Evolutionary conservation across 2,329 filamentous ascomycete genomes (phyloP).

Genomic region (Alternaria solani): DNA sequence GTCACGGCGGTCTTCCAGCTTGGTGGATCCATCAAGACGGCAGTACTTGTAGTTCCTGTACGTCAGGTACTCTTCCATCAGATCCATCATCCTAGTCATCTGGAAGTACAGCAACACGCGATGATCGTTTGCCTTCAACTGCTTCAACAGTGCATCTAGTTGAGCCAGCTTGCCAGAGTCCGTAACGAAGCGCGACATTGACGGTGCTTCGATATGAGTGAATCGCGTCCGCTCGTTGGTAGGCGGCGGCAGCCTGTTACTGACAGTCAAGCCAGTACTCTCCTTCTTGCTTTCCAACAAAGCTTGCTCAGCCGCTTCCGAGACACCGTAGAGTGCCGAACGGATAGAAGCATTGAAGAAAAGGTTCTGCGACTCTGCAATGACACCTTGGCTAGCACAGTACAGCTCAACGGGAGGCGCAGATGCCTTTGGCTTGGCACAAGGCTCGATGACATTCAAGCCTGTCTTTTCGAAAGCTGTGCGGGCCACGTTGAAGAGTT

Average conservation of each 20-base stretch:
- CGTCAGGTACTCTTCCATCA: conserved; percentile 98
- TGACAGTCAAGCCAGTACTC: conserved; percentile 68
- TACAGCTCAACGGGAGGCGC: conserved; percentile 86
- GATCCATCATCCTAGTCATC: conserved; percentile 99
- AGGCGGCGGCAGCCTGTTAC: conserved; percentile 76
- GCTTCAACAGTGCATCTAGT: conserved; percentile 83
- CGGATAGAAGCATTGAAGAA: conserved; percentile 83
- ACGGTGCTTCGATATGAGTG: conserved; percentile 90
- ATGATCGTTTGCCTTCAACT: conserved; percentile 90
- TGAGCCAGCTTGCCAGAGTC: conserved; percentile 96
- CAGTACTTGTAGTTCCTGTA: conserved; percentile 99
- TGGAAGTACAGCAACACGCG: conserved; percentile 98
- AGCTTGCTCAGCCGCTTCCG: conserved; percentile 70
- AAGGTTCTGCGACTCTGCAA: conserved; percentile 72
- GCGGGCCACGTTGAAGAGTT: conserved; percentile 80
- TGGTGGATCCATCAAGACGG: conserved; percentile 93
- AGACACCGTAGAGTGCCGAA: conserved; percentile 74
- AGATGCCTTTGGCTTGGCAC: conserved; percentile 77
- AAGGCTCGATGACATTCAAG: conserved; percentile 80
- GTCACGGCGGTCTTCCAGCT: conserved; percentile 94
- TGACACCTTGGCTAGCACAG: conserved; percentile 71
- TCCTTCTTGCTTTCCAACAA: conserved; percentile 78
- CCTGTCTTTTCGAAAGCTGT: conserved; percentile 72
- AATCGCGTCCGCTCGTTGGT: conserved; percentile 83
- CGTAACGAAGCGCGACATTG: conserved; percentile 96